Percentiles rank a stretch among this genome's conserved stretches.
Evolutionary conservation across 1,284 basidiomycete genomes (phyloP).

Genomic region (Apiotrichum veenhuisii): DNA sequence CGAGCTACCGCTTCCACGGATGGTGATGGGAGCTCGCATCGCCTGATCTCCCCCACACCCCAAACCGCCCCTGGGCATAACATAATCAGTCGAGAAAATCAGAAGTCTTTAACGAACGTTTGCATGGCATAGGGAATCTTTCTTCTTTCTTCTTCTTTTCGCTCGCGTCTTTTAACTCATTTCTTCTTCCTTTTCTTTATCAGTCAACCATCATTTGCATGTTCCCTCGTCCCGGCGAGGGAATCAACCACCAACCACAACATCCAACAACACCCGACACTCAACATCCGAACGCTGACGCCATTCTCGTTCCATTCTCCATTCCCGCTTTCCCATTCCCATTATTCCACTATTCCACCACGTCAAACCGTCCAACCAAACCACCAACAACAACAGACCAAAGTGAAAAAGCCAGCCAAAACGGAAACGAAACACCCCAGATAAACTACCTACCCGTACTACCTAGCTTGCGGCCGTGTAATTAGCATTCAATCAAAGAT

Average conservation of each 20-base stretch:
- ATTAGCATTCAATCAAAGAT: neutral
- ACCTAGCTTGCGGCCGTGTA: neutral
- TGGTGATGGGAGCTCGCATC: conserved; percentile 24
- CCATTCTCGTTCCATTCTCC: too few species aligned
- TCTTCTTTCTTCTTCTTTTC: neutral
- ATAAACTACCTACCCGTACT: too few species aligned
- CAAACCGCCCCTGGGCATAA: neutral
- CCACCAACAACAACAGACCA: neutral
- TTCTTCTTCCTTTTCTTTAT: neutral
- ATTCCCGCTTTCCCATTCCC: too few species aligned
- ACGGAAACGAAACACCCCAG: too few species aligned
- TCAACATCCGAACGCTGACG: too few species aligned
- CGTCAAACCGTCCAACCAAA: neutral
- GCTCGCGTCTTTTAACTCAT: neutral
- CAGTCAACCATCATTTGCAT: neutral
- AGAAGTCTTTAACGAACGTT: conserved; percentile 2
- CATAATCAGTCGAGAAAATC: neutral
- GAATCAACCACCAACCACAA: too few species aligned
- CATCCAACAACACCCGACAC: too few species aligned
- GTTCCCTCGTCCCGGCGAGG: neutral
- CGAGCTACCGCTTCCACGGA: conserved; percentile 42
- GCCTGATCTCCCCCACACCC: neutral
- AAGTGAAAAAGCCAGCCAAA: too few species aligned
- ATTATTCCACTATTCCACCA: neutral
- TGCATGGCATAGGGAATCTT: conserved; percentile 3